phyloP scores from a whole-genome alignment of 2,329 filamentous ascomycete species.

The Xylariaceae sp. region DNA sequence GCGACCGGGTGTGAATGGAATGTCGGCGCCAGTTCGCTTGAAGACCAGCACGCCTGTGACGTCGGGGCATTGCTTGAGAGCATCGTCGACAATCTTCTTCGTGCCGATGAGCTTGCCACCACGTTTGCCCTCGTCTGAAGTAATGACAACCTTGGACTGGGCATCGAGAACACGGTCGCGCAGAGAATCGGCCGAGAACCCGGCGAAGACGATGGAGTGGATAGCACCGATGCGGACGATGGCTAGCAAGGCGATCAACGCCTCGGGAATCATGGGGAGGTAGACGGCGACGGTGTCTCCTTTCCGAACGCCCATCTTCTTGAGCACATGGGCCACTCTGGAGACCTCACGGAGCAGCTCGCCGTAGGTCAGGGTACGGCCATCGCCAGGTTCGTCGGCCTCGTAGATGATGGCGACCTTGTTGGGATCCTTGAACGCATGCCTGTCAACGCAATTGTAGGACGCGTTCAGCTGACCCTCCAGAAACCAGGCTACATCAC shows the following conservation, averaged over 20 bases:
- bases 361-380: constrained; percentile 84
- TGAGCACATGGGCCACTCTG: constrained; percentile 78
- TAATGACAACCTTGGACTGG: constrained; percentile 89
- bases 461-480: constrained; percentile 92
- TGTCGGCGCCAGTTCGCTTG: constrained; percentile 89
- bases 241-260: constrained; percentile 83
- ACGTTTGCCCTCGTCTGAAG: constrained; percentile 94
- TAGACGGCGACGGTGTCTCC: constrained; percentile 97
- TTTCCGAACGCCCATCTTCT: constrained; percentile 93
- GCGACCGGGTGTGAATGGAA: constrained; percentile 82
- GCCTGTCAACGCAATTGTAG: constrained; percentile 95
- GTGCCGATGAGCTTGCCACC: constrained; percentile 96
- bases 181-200: constrained; percentile 93
- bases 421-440: constrained; percentile 91
- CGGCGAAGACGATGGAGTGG: constrained; percentile 96
- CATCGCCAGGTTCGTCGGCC: constrained; percentile 82
- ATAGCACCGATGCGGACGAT: constrained; percentile 89
- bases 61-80: constrained; percentile 89
- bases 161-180: constrained; percentile 92
- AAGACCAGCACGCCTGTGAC: constrained; percentile 83
- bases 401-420: constrained; percentile 98
- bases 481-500: constrained; percentile 90
- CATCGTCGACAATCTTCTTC: constrained; percentile 98
- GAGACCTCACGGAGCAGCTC: constrained; percentile 92
- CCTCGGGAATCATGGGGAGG: constrained; percentile 98